Base-by-base conservation (phyloP, 1,139 yeast genomes). In the Saccharomyces uvarum region DNA sequence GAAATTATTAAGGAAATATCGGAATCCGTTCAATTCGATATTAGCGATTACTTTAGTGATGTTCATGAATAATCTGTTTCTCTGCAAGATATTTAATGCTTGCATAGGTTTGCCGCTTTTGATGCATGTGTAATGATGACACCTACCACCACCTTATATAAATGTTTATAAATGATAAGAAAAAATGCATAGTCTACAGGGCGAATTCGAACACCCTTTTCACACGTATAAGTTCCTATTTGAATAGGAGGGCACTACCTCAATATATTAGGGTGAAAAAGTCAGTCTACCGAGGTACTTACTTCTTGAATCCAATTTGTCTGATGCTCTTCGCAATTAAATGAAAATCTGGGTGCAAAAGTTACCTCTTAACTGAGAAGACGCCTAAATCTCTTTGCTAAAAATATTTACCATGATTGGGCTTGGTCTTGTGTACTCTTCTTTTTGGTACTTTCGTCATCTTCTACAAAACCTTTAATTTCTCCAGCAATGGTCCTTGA, bases 1-100 rank as follows among this genome's bases (percentile, higher is more conserved):
- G 73, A 75, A 33, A 75, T 79, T 13, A 77, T 82, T 6, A 74
- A 75, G 52, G 73, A 74, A 49, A 70, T 85, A 16, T 81, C 90
- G 0, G 67, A 72, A 24, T 82, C 82, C 38, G 73, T 84, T 3
- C 70, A 75, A 26, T 79, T 86, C 58, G 85, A 83, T 2, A 73
- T 86, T 5, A 74, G 74, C 44, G 81, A 78, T 52, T 86, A 82
- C 62, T 66, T 84, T 53, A 62, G 64, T 41, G 68, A 61, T 29
- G 52, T 61, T 28, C 53, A 51, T 26, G 53, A 47, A 33, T 51
- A 24, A 51, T 21, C 28, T 8, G 13, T 38, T 13, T 11, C 26
- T 11, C 24, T 11, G 24, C 2, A 38, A 19, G 13, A 19, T 16
- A 19, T 11, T 16, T 5, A 9, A 19, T 13, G 24, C n/a, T 19